Percentiles rank a stretch among this genome's conserved stretches.
phyloP scores from a whole-genome alignment of 176 grass and related monocot species.

The Cenchrus purpureus region DNA sequence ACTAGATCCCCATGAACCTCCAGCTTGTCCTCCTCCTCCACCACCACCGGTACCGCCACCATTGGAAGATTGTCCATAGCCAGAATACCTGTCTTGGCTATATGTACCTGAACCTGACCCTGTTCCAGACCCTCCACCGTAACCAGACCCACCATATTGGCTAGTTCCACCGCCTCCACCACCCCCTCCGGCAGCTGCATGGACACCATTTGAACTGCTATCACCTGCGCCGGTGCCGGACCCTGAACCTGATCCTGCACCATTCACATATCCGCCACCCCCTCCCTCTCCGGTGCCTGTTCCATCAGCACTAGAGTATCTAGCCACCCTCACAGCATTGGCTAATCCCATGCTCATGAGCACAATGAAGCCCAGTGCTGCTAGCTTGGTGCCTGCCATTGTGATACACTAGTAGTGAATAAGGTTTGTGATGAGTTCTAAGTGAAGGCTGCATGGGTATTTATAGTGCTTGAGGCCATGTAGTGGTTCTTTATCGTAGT shows the following conservation, averaged over 20 bases:
- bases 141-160: background rate
- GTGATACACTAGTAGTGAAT: background rate
- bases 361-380: background rate
- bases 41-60: background rate
- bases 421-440: no score
- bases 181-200: background rate
- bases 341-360: background rate
- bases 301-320: background rate
- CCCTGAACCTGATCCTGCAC: background rate
- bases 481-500: no score
- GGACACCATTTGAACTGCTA: background rate
- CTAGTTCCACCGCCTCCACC: background rate
- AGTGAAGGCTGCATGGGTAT: no score
- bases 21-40: background rate
- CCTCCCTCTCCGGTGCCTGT: background rate
- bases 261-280: background rate
- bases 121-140: background rate
- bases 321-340: slow-evolving; percentile 21
- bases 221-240: background rate
- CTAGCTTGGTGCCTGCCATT: slow-evolving; percentile 7
- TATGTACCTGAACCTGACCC: background rate
- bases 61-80: background rate
- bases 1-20: background rate
- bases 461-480: no score
- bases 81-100: background rate